Conservation (phyloP, 148 eudicot species). For the Nyssa sinensis region DNA sequence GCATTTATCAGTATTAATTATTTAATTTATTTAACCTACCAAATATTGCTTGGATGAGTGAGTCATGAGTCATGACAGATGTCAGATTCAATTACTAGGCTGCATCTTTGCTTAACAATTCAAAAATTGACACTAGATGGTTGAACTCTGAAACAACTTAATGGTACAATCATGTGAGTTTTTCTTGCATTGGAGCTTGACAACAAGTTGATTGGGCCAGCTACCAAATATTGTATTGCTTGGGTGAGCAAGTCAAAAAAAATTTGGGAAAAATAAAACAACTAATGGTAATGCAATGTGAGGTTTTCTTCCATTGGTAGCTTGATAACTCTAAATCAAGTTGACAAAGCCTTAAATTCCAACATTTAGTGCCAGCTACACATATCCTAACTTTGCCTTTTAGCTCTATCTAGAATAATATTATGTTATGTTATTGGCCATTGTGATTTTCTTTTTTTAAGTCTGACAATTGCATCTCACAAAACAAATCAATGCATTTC, state of each 20-base stretch:
- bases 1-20: background rate
- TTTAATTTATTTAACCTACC: background rate
- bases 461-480: slow-evolving; percentile 21
- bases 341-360: too few species aligned
- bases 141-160: background rate
- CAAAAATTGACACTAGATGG: background rate
- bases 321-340: background rate
- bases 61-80: background rate
- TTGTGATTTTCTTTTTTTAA: too few species aligned
- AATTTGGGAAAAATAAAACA: too few species aligned
- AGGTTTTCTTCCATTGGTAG: background rate
- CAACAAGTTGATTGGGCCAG: too few species aligned
- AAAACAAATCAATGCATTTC: slow-evolving; percentile 23
- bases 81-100: background rate
- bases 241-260: too few species aligned
- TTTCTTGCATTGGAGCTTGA: background rate
- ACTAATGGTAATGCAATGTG: background rate
- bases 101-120: background rate
- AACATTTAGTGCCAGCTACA: too few species aligned
- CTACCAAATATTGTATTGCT: too few species aligned
- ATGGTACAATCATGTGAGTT: background rate
- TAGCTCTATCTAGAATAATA: too few species aligned
- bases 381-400: too few species aligned
- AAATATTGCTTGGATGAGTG: background rate
- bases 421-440: too few species aligned